Percentiles rank a stretch among this genome's conserved stretches.
phyloP scores from a whole-genome alignment of 2,329 filamentous ascomycete genomes.

The Nemania serpens region DNA sequence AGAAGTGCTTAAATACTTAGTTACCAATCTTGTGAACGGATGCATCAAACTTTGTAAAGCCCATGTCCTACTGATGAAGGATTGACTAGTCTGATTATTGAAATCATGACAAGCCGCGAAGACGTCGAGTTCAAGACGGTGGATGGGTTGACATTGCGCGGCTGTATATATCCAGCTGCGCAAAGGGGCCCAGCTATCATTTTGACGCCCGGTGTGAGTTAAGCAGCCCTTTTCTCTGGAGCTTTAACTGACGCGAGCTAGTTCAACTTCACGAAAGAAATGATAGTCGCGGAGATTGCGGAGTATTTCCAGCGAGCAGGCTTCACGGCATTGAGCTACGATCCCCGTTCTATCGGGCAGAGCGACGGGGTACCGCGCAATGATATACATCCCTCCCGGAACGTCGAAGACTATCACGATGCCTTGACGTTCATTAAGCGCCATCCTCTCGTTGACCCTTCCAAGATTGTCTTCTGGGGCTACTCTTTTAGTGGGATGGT shows the following conservation, averaged over 20 bases:
- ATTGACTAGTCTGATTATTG: no score
- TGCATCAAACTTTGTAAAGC: no score
- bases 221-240: not conserved
- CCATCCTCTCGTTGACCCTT: constrained; percentile 43
- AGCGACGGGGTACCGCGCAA: constrained; percentile 47
- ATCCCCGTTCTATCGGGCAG: constrained; percentile 43
- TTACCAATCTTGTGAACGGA: no score
- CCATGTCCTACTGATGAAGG: no score
- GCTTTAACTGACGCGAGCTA: not conserved
- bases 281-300: constrained; percentile 41
- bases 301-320: constrained; percentile 41
- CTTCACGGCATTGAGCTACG: constrained; percentile 45
- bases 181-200: constrained; percentile 38
- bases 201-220: constrained; percentile 37
- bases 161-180: constrained; percentile 43
- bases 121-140: constrained; percentile 48
- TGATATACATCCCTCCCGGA: constrained; percentile 43
- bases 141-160: constrained; percentile 46
- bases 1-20: no score
- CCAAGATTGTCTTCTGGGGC: constrained; percentile 40
- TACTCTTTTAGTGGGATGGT: constrained; percentile 39
- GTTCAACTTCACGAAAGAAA: constrained; percentile 35
- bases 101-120: constrained; percentile 15
- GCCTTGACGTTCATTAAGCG: constrained; percentile 53
- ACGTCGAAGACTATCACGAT: constrained; percentile 42